A percentile compares a stretch with the other conserved stretches of the same genome.
Conservation (phyloP, 352 stramenopile species). For the Phytophthora multivora region DNA sequence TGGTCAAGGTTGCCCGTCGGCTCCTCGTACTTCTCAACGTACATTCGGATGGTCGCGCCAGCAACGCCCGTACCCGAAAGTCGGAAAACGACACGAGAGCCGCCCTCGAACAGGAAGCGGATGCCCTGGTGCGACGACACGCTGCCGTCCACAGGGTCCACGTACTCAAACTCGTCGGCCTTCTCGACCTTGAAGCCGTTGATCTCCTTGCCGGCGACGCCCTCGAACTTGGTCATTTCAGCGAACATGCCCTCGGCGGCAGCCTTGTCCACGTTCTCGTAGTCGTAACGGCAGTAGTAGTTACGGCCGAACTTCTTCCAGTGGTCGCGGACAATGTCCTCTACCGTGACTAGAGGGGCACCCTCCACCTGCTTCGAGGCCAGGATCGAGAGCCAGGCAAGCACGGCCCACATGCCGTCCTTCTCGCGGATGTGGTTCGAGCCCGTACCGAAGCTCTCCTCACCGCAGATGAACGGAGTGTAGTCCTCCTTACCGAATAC, state of each 20-base stretch:
- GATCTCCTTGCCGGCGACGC: conserved; percentile 66
- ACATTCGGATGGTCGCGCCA: conserved; percentile 98
- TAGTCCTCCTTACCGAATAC: conserved; percentile 97
- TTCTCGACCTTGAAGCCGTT: conserved; percentile 84
- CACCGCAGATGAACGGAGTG: conserved; percentile 98
- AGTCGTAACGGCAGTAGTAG: conserved; percentile 99
- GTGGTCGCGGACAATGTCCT: conserved; percentile 96
- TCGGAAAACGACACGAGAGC: conserved; percentile 96
- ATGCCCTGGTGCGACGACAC: conserved; percentile 97
- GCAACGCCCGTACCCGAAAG: conserved; percentile 97
- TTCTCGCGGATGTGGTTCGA: conserved; percentile 99
- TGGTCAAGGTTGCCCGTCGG: conserved; percentile 84
- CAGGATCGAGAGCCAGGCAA: conserved; percentile 99
- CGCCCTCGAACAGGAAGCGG: conserved; percentile 95
- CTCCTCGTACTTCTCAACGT: conserved; percentile 99
- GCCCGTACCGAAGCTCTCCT: conserved; percentile 98
- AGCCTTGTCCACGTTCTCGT: conserved; percentile 97
- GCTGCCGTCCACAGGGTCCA: conserved; percentile 97
- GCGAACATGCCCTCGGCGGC: conserved; percentile 78
- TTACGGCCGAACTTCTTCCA: conserved; percentile 98
- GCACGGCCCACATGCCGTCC: conserved; percentile 98
- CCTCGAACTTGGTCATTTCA: conserved; percentile 73
- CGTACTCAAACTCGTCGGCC: conserved; percentile 98
- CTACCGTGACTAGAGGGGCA: conserved; percentile 93
- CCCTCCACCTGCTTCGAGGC: conserved; percentile 87